phyloP scores from a whole-genome alignment of 1,284 basidiomycete genomes.

The Sporisorium scitamineum region DNA sequence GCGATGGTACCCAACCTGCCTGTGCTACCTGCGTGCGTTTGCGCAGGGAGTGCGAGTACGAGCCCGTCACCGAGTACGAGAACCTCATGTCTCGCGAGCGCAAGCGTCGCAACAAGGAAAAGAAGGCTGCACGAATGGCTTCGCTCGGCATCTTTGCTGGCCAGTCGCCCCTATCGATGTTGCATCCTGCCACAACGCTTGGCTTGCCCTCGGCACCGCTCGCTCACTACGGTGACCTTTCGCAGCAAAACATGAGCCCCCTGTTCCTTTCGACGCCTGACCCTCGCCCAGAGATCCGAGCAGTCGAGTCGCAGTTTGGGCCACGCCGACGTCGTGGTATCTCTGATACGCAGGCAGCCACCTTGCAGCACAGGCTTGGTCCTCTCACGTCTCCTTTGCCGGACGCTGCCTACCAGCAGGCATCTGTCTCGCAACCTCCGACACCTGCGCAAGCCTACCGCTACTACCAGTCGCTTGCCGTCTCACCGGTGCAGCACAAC shows the following conservation, averaged over 20 bases:
- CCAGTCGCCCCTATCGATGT: conserved; percentile 43
- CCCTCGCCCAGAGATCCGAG: conserved; percentile 8
- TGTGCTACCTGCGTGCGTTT: conserved; percentile 62
- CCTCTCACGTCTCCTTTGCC: conserved; percentile 20
- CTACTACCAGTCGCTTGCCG: conserved; percentile 27
- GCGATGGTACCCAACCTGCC: conserved; percentile 57
- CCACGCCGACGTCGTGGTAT: conserved; percentile 45
- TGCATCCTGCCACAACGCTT: conserved; percentile 27
- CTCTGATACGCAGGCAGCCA: conserved; percentile 28
- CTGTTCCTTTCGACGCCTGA: conserved; percentile 31
- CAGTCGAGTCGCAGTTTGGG: conserved; percentile 32
- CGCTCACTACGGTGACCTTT: conserved; percentile 24
- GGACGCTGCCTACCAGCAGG: conserved; percentile 21
- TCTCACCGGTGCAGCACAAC: conserved; percentile 10
- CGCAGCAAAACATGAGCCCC: conserved; percentile 20
- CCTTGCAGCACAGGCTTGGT: conserved; percentile 21
- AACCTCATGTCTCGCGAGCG: conserved; percentile 63
- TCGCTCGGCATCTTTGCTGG: conserved; percentile 45
- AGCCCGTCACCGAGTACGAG: conserved; percentile 60
- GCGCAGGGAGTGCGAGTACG: conserved; percentile 61
- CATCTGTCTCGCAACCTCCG: conserved; percentile 44
- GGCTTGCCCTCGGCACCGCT: conserved; percentile 25
- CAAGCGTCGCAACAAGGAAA: conserved; percentile 59
- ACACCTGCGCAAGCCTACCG: conserved; percentile 35
- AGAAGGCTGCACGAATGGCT: conserved; percentile 43